Conservation (phyloP, 2,329 filamentous ascomycete species). For the Diplodia intermedia region DNA sequence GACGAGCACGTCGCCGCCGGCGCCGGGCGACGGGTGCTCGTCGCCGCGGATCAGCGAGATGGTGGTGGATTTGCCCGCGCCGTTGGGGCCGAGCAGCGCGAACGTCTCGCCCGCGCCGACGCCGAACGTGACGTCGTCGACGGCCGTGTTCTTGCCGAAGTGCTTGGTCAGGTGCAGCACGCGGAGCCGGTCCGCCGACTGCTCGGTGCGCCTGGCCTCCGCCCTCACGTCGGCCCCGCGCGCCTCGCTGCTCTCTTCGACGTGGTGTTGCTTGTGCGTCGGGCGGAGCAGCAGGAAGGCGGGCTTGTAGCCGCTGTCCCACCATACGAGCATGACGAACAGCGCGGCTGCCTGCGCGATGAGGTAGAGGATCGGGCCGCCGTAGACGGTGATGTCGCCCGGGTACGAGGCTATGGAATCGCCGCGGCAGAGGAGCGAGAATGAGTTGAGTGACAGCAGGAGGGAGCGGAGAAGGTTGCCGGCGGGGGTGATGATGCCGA, state of each 20-base stretch:
- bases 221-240: conserved; percentile 65
- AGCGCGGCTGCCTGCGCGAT: conserved; percentile 74
- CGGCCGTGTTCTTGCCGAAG: conserved; percentile 74
- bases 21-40: conserved; percentile 67
- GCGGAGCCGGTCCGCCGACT: conserved; percentile 72
- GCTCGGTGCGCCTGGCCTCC: conserved; percentile 69
- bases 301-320: conserved; percentile 73
- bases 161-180: conserved; percentile 81
- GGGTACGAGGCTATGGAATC: conserved; percentile 71
- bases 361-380: conserved; percentile 84
- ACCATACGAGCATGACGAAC: conserved; percentile 77
- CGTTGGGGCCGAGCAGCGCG: conserved; percentile 87
- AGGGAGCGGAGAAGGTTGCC: conserved; percentile 76
- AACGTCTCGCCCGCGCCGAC: conserved; percentile 84
- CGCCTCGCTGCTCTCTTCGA: conserved; percentile 53
- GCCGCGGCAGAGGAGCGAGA: conserved; percentile 75
- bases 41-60: conserved; percentile 92
- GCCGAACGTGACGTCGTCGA: conserved; percentile 88
- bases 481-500: conserved; percentile 77
- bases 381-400: conserved; percentile 74
- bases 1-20: conserved; percentile 80
- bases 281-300: conserved; percentile 55
- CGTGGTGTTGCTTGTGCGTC: conserved; percentile 49
- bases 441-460: conserved; percentile 81
- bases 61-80: conserved; percentile 88